Percentiles rank a stretch among this genome's conserved stretches.
These are phyloP conservation scores for Lithohypha guttulata DNA, from an alignment of 2,329 filamentous ascomycete species.

Conservation along the genomic window DNA sequence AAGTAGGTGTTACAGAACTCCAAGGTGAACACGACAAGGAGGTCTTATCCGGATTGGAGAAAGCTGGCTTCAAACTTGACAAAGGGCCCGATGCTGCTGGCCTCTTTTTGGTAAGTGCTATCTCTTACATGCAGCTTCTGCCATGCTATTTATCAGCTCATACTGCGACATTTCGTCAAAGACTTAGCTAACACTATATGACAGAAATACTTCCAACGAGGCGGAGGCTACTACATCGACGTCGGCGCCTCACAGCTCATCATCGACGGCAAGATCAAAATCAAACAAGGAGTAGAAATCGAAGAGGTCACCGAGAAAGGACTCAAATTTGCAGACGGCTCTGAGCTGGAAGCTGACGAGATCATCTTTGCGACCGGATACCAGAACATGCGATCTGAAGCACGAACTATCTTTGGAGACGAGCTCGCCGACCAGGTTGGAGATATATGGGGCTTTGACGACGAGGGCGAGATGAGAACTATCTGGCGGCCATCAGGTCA, in stretches of 20 bases:
- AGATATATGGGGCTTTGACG: slow-evolving; percentile 53
- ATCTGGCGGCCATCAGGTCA: slow-evolving; percentile 54
- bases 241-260: slow-evolving; percentile 55
- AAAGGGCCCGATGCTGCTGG: slow-evolving; percentile 47
- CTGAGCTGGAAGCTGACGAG: slow-evolving; percentile 51
- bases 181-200: too few relatives aligned
- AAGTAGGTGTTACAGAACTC: slow-evolving; percentile 26
- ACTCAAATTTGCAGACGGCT: slow-evolving; percentile 45
- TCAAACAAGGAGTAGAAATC: slow-evolving; percentile 54
- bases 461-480: slow-evolving; percentile 43
- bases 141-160: too few relatives aligned
- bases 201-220: slow-evolving; percentile 55
- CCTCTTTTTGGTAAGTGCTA: too few relatives aligned
- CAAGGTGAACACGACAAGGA: slow-evolving; percentile 12
- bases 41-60: slow-evolving; percentile 34
- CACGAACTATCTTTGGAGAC: slow-evolving; percentile 51
- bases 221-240: slow-evolving; percentile 62
- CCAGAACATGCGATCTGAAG: slow-evolving; percentile 56
- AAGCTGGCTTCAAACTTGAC: slow-evolving; percentile 52
- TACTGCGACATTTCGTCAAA: too few relatives aligned
- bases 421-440: slow-evolving; percentile 47
- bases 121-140: too few relatives aligned
- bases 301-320: slow-evolving; percentile 40
- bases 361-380: slow-evolving; percentile 51
- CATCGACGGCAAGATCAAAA: slow-evolving; percentile 51